Evolutionary conservation across 176 grass and related monocot species (phyloP).

Genomic region (Rhynchospora tenuis): DNA sequence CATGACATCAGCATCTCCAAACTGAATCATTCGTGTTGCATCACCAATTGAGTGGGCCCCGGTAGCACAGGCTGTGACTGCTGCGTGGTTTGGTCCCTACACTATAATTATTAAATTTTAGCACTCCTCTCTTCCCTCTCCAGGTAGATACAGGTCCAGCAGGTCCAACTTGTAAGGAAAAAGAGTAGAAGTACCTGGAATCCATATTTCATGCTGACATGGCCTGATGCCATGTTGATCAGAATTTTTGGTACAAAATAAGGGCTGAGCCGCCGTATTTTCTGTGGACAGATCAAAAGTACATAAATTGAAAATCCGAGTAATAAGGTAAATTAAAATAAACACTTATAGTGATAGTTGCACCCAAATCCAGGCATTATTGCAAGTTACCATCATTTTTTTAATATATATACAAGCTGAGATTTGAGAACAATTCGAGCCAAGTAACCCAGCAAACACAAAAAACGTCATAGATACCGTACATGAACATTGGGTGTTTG

Average conservation of each 20-base stretch:
- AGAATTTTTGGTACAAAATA: conserved; percentile 91
- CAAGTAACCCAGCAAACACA: not conserved
- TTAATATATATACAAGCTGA: not conserved
- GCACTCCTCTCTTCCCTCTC: not conserved
- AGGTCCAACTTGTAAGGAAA: no score
- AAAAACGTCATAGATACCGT: not conserved
- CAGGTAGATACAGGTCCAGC: not conserved
- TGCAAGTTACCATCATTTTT: not conserved
- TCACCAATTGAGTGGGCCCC: conserved; percentile 95
- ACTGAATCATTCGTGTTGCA: conserved; percentile 90
- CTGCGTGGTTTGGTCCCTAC: conserved; percentile 98
- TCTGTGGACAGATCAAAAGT: conserved; percentile 37
- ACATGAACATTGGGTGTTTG: not conserved
- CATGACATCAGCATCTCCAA: conserved; percentile 98
- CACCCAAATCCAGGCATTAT: not conserved
- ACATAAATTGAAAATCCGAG: not conserved
- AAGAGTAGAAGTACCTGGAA: conserved; percentile 50
- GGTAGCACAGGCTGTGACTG: conserved; percentile 88
- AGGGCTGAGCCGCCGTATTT: conserved; percentile 71
- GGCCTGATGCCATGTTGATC: conserved; percentile 97
- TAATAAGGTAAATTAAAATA: not conserved
- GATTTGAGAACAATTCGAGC: no score
- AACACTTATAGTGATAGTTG: not conserved
- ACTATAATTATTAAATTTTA: conserved; percentile 29
- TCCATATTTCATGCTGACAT: conserved; percentile 94